Evolutionary conservation across 2,329 filamentous ascomycete species (phyloP), one percentile per base, ranked within the genome.

Genomic region (Sclerotinia minor): DNA sequence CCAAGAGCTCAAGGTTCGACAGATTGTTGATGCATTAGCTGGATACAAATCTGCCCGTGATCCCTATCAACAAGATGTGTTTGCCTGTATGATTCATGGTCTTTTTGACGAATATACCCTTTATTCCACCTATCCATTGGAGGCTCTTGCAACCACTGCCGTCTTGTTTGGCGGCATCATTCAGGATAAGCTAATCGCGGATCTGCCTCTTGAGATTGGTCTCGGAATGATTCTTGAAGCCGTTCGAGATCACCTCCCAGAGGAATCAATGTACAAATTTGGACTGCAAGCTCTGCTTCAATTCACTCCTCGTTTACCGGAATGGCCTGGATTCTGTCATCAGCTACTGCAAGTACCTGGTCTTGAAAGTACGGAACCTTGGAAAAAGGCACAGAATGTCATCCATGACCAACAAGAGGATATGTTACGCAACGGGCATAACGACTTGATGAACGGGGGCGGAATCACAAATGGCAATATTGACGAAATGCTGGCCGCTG

Each of bases 11-110:
- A 90, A 94, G 71, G 91, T 97, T 24, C 87, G 92, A 67, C 88
- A 92, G 66, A 91, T 99, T 71, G 90, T 99, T 64, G 89, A 91
- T 70, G 87, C 92, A 50, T 86, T 99, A 75, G 89, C 92, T 71
- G 85, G 87, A 67, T 96, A 97, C 81, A 98, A 99, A 78, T 88
- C 88, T 67, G 98, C 96, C 0, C 87, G 88, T 59, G 91, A 95
- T 69, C 85, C 92, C 1, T 82, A 89, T 21, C 92, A 97, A 69
- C 95, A 98, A 77, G 95, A 99, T 77, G 86, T 97, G 8, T 99
- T 99, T 77, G 92, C 94, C 19, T 97, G 94, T 80, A 99, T 99
- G 93, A 96, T 99, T 47, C 94, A 97, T 75, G 95, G 95, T 0
- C 83, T 99, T 5, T 97, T 99, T 74, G 95, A 99, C 74, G 95